phyloP scores from a whole-genome alignment of 768 basidiomycete genomes.

The Lactarius hatsudake region DNA sequence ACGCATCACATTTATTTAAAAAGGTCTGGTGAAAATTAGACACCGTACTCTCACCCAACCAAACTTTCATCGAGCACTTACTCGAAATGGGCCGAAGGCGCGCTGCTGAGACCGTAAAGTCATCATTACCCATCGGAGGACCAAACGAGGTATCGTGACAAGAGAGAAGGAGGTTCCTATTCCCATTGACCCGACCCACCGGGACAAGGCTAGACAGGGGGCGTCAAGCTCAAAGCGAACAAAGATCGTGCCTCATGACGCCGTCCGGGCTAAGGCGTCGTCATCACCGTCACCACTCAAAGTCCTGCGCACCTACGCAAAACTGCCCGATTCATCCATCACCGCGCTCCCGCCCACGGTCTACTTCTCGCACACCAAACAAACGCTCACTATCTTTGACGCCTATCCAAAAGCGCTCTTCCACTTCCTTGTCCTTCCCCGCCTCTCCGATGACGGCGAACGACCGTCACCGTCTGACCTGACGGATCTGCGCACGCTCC shows the following conservation, averaged over 20 bases:
- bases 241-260: not conserved
- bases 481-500: slow-evolving; percentile 17
- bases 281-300: slow-evolving; percentile 35
- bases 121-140: not conserved
- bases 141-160: not conserved
- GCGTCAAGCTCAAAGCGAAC: not conserved
- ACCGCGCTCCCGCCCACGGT: slow-evolving; percentile 54
- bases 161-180: not conserved
- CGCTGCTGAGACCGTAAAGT: not conserved
- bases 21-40: not conserved
- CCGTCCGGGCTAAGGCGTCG: not conserved
- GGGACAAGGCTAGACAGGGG: no score
- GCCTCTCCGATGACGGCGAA: slow-evolving; percentile 36
- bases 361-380: slow-evolving; percentile 53
- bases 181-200: not conserved
- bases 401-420: slow-evolving; percentile 80
- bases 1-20: not conserved
- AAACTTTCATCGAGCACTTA: not conserved
- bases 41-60: not conserved
- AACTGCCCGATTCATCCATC: slow-evolving; percentile 40
- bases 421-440: slow-evolving; percentile 85
- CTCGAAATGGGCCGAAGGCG: not conserved
- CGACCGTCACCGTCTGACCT: not conserved
- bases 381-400: slow-evolving; percentile 68
- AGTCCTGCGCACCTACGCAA: slow-evolving; percentile 61